A percentile compares a stretch with the other conserved stretches of the same genome.
Evolutionary conservation across 495 filamentous ascomycete genomes (phyloP).

Genomic region (Annulohypoxylon nitens): DNA sequence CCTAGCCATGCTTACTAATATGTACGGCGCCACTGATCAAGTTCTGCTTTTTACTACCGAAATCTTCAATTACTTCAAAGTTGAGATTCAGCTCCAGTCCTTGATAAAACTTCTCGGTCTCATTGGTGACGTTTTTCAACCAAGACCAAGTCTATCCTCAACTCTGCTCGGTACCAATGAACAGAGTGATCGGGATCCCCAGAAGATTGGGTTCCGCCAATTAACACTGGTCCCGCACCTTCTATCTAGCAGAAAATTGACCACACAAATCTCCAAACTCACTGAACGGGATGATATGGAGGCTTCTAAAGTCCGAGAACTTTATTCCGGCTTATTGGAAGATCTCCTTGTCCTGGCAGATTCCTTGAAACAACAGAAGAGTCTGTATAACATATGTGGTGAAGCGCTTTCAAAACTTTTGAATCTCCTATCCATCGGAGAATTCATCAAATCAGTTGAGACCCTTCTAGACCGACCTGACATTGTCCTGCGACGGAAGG

Average conservation of each 20-base stretch:
- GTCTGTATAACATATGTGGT: slow-evolving; percentile 72
- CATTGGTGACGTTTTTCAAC: slow-evolving; percentile 76
- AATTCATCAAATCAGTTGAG: slow-evolving; percentile 88
- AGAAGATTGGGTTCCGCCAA: slow-evolving; percentile 72
- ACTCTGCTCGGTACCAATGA: slow-evolving; percentile 77
- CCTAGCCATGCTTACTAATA: slow-evolving; percentile 77
- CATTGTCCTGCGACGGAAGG: slow-evolving; percentile 78
- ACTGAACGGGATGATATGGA: slow-evolving; percentile 69
- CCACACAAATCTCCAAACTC: slow-evolving; percentile 61
- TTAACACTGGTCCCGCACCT: slow-evolving; percentile 70
- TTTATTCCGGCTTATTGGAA: slow-evolving; percentile 79
- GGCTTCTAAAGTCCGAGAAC: slow-evolving; percentile 70
- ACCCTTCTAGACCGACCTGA: slow-evolving; percentile 78
- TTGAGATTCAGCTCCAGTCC: slow-evolving; percentile 76
- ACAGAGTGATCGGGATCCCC: slow-evolving; percentile 67
- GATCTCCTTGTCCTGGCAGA: slow-evolving; percentile 72
- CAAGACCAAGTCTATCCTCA: slow-evolving; percentile 75
- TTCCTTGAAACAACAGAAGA: slow-evolving; percentile 69
- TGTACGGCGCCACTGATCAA: slow-evolving; percentile 68
- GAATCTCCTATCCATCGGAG: slow-evolving; percentile 80
- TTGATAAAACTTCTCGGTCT: slow-evolving; percentile 79
- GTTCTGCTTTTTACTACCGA: slow-evolving; percentile 67
- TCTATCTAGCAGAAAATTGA: slow-evolving; percentile 63
- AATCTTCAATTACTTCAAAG: slow-evolving; percentile 67
- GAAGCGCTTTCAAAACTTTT: slow-evolving; percentile 80